phyloP scores from a whole-genome alignment of 495 filamentous ascomycete species.

The Talaromyces trachyspermus region DNA sequence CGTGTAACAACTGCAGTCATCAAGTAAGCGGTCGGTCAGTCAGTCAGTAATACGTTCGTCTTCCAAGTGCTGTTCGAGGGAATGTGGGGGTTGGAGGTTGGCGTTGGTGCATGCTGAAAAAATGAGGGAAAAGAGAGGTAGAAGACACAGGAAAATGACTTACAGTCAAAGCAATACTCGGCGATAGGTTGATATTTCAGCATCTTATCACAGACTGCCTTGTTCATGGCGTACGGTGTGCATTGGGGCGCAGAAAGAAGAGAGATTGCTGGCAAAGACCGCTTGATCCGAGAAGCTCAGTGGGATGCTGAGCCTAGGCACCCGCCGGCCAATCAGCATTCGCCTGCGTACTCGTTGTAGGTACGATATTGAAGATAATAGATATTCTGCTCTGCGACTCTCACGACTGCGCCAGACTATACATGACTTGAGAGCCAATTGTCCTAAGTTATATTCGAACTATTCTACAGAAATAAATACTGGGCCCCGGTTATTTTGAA shows the following conservation, averaged over 20 bases:
- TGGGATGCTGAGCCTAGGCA: no score
- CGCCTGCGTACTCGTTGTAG: no score
- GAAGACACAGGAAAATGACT: slow-evolving; percentile 14
- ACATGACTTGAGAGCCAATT: no score
- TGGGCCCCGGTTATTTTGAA: no score
- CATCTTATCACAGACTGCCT: slow-evolving; percentile 26
- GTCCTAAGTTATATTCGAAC: no score
- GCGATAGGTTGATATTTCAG: slow-evolving; percentile 30
- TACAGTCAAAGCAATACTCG: slow-evolving; percentile 27
- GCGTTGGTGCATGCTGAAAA: slow-evolving; percentile 12
- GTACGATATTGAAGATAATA: background rate
- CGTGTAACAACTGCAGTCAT: slow-evolving; percentile 2
- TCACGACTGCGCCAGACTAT: no score
- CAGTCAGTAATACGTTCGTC: background rate
- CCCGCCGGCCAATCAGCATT: no score
- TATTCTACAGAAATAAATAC: no score
- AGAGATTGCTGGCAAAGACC: background rate
- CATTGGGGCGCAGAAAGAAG: no score
- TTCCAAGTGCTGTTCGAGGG: background rate
- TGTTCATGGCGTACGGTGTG: background rate
- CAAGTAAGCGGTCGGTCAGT: background rate
- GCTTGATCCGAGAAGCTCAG: no score
- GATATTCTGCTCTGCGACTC: background rate
- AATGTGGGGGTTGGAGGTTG: slow-evolving; percentile 28
- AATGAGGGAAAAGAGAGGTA: slow-evolving; percentile 5